phyloP scores from a whole-genome alignment of 2,329 filamentous ascomycete genomes.

The Pseudophaeomoniella oleicola region DNA sequence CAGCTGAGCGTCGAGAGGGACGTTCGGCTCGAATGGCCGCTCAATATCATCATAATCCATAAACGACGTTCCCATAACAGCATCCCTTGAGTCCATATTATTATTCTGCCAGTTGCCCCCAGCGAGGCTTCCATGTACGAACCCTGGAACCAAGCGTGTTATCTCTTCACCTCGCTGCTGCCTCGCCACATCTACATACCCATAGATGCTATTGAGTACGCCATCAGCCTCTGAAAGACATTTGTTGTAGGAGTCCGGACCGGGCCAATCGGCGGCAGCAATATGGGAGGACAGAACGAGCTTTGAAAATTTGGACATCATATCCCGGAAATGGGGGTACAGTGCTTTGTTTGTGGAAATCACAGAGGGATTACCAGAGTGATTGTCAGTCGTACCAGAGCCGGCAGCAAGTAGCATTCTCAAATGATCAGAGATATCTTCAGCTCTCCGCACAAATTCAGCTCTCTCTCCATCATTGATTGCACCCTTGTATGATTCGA shows the following conservation, averaged over 20 bases:
- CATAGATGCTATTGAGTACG: slow-evolving; percentile 83
- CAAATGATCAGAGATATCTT: slow-evolving; percentile 94
- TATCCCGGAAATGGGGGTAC: slow-evolving; percentile 93
- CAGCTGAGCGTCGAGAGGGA: slow-evolving; percentile 59
- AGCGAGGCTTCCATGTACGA: slow-evolving; percentile 68
- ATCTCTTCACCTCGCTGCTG: slow-evolving; percentile 90
- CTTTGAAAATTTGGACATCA: slow-evolving; percentile 99
- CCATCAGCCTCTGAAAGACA: slow-evolving; percentile 96
- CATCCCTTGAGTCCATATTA: slow-evolving; percentile 47
- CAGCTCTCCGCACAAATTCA: slow-evolving; percentile 86
- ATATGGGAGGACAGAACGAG: slow-evolving; percentile 96
- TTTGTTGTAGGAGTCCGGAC: slow-evolving; percentile 84
- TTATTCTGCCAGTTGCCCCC: slow-evolving; percentile 79
- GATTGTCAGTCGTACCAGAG: slow-evolving; percentile 94
- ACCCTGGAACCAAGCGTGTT: slow-evolving; percentile 81
- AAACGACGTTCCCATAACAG: slow-evolving; percentile 51
- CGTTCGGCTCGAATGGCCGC: slow-evolving; percentile 53
- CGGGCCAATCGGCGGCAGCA: slow-evolving; percentile 88
- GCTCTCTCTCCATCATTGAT: slow-evolving; percentile 69
- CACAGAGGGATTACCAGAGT: slow-evolving; percentile 97
- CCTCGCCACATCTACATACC: slow-evolving; percentile 87
- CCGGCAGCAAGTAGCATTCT: slow-evolving; percentile 86
- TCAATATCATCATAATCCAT: slow-evolving; percentile 81
- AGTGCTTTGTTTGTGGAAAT: slow-evolving; percentile 96
- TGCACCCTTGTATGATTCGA: slow-evolving; percentile 82